phyloP scores from a whole-genome alignment of 345 rosid species.

The Mangifera indica region DNA sequence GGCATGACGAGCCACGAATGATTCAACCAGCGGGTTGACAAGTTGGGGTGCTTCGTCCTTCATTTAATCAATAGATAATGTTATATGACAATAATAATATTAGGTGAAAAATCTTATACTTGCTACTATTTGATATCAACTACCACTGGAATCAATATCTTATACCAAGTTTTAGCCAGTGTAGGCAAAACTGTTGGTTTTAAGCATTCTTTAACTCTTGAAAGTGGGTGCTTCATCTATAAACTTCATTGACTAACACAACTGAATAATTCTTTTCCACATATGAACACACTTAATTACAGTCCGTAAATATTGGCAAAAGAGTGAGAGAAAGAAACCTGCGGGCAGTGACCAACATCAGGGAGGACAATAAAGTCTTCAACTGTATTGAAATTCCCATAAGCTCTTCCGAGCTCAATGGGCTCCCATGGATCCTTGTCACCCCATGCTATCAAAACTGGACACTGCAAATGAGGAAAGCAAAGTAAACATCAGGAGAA shows the following conservation, averaged over 20 bases:
- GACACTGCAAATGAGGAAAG: slow-evolving; percentile 49
- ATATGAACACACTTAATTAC: not conserved
- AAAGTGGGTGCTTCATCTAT: not conserved
- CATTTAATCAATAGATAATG: slow-evolving; percentile 19
- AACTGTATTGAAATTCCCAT: slow-evolving; percentile 52
- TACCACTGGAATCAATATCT: no score
- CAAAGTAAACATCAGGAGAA: not conserved
- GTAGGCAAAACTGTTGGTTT: not conserved
- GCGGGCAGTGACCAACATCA: slow-evolving; percentile 89
- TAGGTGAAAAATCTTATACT: not conserved
- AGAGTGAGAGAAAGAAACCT: slow-evolving; percentile 47
- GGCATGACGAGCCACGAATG: slow-evolving; percentile 67
- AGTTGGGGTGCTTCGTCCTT: slow-evolving; percentile 88
- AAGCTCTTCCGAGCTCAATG: slow-evolving; percentile 70
- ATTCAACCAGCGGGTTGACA: slow-evolving; percentile 80
- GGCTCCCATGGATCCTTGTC: slow-evolving; percentile 98
- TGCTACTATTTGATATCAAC: not conserved
- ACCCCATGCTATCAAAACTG: slow-evolving; percentile 89
- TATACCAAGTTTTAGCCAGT: not conserved
- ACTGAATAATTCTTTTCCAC: not conserved
- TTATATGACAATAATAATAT: not conserved
- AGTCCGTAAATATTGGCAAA: not conserved
- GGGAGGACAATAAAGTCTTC: slow-evolving; percentile 77
- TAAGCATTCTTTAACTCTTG: not conserved
- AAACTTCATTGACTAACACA: not conserved